phyloP scores from a whole-genome alignment of 441 rosid species.

The Theobroma grandiflorum region DNA sequence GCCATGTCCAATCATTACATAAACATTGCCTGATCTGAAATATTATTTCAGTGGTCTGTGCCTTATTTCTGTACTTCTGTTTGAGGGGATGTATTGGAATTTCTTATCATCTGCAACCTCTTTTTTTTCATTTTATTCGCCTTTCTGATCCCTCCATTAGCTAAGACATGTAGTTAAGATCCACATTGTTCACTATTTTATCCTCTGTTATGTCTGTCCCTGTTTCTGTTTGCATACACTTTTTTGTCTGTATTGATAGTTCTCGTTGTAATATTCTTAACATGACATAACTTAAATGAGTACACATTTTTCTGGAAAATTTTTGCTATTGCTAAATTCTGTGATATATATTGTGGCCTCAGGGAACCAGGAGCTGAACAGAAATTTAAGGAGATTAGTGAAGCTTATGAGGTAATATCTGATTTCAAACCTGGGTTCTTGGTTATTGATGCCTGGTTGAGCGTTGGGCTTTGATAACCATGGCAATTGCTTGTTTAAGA shows the following conservation, averaged over 20 bases:
- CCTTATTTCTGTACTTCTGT: not conserved
- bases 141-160: not conserved
- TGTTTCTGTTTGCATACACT: not conserved
- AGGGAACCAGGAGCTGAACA: slow-evolving; percentile 71
- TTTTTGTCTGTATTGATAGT: not conserved
- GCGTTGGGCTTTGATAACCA: slow-evolving; percentile 7
- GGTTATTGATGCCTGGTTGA: not conserved
- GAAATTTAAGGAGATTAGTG: slow-evolving; percentile 78
- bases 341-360: slow-evolving; percentile 25
- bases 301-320: not conserved
- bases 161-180: not conserved
- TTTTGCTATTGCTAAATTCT: not conserved
- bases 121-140: not conserved
- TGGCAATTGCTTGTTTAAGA: not conserved
- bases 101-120: not conserved
- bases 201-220: not conserved
- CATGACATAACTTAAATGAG: not conserved
- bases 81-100: not conserved
- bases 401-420: slow-evolving; percentile 69
- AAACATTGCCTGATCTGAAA: not conserved
- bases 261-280: not conserved
- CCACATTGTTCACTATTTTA: not conserved
- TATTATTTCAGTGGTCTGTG: not conserved
- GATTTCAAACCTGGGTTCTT: slow-evolving; percentile 10
- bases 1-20: not conserved